Percentiles rank a stretch among this genome's conserved stretches.
Evolutionary conservation across 2,329 filamentous ascomycete species (phyloP).

Genomic region (Zymoseptoria passerinii): DNA sequence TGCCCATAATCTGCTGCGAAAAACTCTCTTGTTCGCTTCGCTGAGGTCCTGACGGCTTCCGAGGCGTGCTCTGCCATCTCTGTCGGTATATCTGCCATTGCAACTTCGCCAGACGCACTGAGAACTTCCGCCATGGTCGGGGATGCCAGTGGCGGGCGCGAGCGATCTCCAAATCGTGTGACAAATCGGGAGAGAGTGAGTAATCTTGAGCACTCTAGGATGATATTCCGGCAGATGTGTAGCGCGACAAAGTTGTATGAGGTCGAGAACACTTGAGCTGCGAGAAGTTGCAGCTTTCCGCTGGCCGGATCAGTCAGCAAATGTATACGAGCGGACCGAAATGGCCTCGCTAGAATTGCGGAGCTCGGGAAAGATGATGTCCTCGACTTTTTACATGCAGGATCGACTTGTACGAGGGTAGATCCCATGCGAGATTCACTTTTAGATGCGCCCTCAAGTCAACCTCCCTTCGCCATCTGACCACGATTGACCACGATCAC

Average conservation of each 20-base stretch:
- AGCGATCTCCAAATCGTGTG: neutral
- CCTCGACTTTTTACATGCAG: neutral
- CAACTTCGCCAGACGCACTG: neutral
- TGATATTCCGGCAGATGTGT: neutral
- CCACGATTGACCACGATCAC: neutral
- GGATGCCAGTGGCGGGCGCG: neutral
- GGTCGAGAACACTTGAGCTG: neutral
- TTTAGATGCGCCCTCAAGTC: neutral
- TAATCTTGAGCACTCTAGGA: neutral
- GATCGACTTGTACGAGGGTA: neutral
- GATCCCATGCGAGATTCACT: neutral
- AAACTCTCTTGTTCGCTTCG: slow-evolving; percentile 47
- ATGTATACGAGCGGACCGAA: neutral
- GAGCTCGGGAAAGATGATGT: neutral
- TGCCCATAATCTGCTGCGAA: slow-evolving; percentile 47
- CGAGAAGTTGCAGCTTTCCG: neutral
- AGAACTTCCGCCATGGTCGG: neutral
- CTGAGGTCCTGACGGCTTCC: slow-evolving; percentile 36
- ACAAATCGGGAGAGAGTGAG: neutral
- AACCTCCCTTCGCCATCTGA: neutral
- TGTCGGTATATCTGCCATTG: slow-evolving; percentile 13
- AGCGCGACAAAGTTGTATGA: neutral
- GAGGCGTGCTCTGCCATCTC: slow-evolving; percentile 18
- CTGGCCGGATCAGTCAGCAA: neutral
- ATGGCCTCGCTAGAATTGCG: neutral